Percentiles rank a stretch among this genome's conserved stretches.
These are phyloP conservation scores for Pseudocercospora fuligena DNA, from an alignment of 2,329 filamentous ascomycete species.

Conservation along the genomic window DNA sequence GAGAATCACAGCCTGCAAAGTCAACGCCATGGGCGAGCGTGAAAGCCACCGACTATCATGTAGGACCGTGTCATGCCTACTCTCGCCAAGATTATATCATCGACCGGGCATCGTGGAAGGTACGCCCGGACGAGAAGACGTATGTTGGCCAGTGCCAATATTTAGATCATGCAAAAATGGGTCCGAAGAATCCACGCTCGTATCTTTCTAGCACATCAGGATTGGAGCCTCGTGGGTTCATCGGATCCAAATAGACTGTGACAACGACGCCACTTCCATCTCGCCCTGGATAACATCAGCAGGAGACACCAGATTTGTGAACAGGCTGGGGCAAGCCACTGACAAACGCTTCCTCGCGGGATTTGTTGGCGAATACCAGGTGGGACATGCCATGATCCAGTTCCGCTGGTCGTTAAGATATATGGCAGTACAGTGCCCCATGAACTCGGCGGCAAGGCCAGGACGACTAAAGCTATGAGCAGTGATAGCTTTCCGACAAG, in stretches of 20 bases:
- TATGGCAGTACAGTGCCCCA: not conserved
- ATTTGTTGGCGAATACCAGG: not conserved
- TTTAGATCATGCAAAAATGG: not conserved
- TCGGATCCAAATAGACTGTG: not conserved
- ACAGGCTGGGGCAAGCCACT: not conserved
- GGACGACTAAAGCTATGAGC: not conserved
- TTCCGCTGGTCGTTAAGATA: not conserved
- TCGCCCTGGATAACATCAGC: not conserved
- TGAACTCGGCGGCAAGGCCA: not conserved
- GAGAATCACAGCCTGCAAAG: too few species aligned
- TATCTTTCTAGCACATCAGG: not conserved
- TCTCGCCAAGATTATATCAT: too few species aligned
- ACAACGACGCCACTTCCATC: conserved; percentile 1
- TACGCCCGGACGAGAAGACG: not conserved
- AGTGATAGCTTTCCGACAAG: not conserved
- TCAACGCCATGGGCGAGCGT: too few species aligned
- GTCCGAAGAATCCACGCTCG: not conserved
- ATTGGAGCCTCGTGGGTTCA: not conserved
- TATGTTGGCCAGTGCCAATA: not conserved
- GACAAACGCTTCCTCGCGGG: not conserved
- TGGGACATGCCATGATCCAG: not conserved
- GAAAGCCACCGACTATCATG: too few species aligned
- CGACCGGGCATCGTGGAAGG: too few species aligned
- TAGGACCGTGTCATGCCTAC: too few species aligned
- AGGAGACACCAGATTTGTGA: too few species aligned